Conservation (phyloP, 2,329 filamentous ascomycete genomes). For the Apiospora aurea region DNA sequence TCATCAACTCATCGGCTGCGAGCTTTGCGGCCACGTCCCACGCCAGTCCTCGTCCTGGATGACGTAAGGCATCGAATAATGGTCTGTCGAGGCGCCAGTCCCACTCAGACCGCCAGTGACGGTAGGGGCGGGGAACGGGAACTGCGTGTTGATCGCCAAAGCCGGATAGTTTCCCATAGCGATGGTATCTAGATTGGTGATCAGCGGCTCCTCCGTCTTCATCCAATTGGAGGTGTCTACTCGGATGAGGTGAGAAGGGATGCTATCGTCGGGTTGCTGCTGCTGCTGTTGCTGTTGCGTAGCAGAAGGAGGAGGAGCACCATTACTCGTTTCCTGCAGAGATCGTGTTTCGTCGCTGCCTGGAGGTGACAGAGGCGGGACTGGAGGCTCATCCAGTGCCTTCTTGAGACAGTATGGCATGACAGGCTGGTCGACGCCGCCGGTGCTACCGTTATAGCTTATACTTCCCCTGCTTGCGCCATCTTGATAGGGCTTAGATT, state of each 20-base stretch:
- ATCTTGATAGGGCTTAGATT: not conserved
- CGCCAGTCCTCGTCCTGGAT: constrained; percentile 21
- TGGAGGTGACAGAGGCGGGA: not conserved
- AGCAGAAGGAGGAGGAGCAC: not conserved
- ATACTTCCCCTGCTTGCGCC: not conserved
- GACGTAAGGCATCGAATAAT: constrained; percentile 20
- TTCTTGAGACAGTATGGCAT: constrained; percentile 27
- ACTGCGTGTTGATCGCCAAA: constrained; percentile 21
- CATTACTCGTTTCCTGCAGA: not conserved
- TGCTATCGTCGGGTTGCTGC: not conserved
- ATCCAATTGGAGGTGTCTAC: constrained; percentile 1
- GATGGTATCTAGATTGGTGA: constrained; percentile 8
- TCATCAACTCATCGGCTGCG: not conserved
- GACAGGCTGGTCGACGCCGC: constrained; percentile 9
- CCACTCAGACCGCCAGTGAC: not conserved
- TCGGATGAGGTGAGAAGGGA: not conserved
- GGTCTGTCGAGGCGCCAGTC: not conserved
- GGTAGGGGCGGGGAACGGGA: constrained; percentile 2
- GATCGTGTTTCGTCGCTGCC: constrained; percentile 18
- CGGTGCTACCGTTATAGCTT: not conserved
- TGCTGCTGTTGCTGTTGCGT: not conserved
- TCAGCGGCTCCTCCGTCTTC: constrained; percentile 1
- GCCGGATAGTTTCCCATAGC: constrained; percentile 18
- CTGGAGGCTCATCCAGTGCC: constrained; percentile 23
- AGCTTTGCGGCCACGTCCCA: constrained; percentile 3